Evolutionary conservation across 768 basidiomycete genomes (phyloP), one percentile per base, ranked within the genome.

Genomic region (Auriculariales sp.): DNA sequence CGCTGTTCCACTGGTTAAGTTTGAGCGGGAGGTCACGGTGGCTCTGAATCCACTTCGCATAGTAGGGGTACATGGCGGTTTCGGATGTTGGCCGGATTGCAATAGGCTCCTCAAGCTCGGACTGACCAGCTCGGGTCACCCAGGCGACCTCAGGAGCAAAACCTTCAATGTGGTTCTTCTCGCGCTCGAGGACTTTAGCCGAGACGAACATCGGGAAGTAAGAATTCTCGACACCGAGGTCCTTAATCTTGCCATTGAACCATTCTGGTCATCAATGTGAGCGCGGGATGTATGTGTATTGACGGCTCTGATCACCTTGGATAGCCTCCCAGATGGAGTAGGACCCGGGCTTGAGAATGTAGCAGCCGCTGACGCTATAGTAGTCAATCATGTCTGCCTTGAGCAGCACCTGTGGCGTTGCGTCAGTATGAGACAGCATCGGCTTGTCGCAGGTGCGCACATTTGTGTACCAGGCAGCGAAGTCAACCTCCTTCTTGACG

Each of bases 161-260:
- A 2, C 95, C 95, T 64, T 98, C 95, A 52, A 99, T 90, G 63
- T 99, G 95, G 58, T 98, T 81, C 70, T 98, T 98, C 66, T 99
- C 95, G 48, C 87, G 77, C 66, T 99, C 93, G 50, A 99, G 76
- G 24, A 93, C 87, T 50, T 87, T 90, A 51, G 76, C 66, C 0
- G 92, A 93, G 29, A 99, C 86, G 58, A 98, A 98, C 90, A 99
- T 97, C 3, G 95, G 95, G 76, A 99, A 99, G 62, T 97, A 99
- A 3, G 90, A 82, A 63, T 98, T 97, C 64, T 95, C 88, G 15
- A 98, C 94, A 42, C 83, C 95, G 61, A 97, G 75, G 56, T 85
- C 85, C 67, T 88, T 92, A 72, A 98, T 99, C 59, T 82, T 71
- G 32, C 67, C 66, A 64, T 99, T 86, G 71, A 98, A 98, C 91